Evolutionary conservation across 1,284 basidiomycete genomes (phyloP).

Genomic region (Hypsizygus ulmarius): DNA sequence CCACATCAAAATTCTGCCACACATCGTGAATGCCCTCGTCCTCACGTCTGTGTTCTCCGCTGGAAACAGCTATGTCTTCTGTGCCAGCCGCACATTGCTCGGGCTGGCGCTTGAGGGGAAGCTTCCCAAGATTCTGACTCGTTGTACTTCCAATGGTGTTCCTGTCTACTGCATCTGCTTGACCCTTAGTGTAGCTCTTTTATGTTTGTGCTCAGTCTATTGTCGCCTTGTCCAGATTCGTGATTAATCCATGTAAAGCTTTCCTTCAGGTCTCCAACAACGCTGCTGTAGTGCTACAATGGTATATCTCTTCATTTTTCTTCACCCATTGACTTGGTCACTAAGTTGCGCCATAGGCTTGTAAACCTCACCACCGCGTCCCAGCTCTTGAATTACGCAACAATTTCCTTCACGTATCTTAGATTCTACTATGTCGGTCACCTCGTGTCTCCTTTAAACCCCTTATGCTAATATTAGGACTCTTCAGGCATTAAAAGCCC

Average conservation of each 20-base stretch:
- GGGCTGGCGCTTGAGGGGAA: slow-evolving; percentile 71
- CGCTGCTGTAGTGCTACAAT: slow-evolving; percentile 44
- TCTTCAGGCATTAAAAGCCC: slow-evolving; percentile 54
- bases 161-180: slow-evolving; percentile 51
- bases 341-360: slow-evolving; percentile 30
- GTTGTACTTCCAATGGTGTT: slow-evolving; percentile 61
- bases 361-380: slow-evolving; percentile 47
- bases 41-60: slow-evolving; percentile 72
- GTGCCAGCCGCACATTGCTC: slow-evolving; percentile 70
- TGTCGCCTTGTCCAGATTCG: neutral
- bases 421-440: slow-evolving; percentile 39
- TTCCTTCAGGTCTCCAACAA: slow-evolving; percentile 48
- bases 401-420: slow-evolving; percentile 45
- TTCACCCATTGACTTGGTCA: neutral
- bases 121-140: slow-evolving; percentile 47
- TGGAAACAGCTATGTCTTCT: slow-evolving; percentile 75
- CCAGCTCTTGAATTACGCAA: slow-evolving; percentile 44
- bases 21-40: slow-evolving; percentile 66
- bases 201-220: slow-evolving; percentile 29
- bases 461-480: neutral
- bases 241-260: slow-evolving; percentile 24
- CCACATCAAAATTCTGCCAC: slow-evolving; percentile 58
- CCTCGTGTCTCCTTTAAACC: neutral
- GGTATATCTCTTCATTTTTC: slow-evolving; percentile 27
- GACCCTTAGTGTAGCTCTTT: slow-evolving; percentile 39